Evolutionary conservation across 495 filamentous ascomycete genomes (phyloP), one percentile per base, ranked within the genome.

Genomic region (Niebla homalea): DNA sequence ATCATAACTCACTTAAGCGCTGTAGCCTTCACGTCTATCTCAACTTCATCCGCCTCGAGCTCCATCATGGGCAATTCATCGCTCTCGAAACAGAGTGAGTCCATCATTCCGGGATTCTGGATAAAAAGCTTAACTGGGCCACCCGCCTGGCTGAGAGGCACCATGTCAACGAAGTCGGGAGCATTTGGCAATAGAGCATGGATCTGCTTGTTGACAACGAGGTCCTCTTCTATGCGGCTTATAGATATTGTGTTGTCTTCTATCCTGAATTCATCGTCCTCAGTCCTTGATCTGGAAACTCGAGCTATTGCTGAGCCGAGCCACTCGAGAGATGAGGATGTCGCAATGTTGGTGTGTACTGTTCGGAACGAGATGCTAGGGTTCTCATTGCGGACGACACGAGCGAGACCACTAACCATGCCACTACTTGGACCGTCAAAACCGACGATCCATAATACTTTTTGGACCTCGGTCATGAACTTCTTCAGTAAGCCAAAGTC

Each of bases 21-120:
- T 22, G 47, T 46, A 39, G 49, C 49, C 36, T 43, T 43, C 15
- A 56, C 51, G 21, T 53, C 42, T 29, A 53, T 53, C 51, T 53
- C 51, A 48, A 53, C 32, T 26, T 51, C 25, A 44, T 51, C 49
- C 25, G 39, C 12, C 43, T 48, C 57, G 16, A 52, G 50, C 20
- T 49, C 55, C 4, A 46, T 38, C 23, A 52, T 23, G 26, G 46
- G 51, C 7, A 43, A 46, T 8, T 40, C 25, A 36, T 50, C 50
- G 8, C 22, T 38, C 32, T 56, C 53, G 22, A 46, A 50, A 32
- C 36, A 49, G 5, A 55, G 46, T n/a, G 48, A 46, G 20, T 49
- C 19, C 50, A 48, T 35, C 25, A 60, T 29, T 48, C 57, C 46
- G 45, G 42, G 40, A 18, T 22, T 37, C 18, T 16, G 47, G 39